Base-by-base conservation (phyloP, 2,329 filamentous ascomycete genomes). In the Aureobasidium sp. region DNA sequence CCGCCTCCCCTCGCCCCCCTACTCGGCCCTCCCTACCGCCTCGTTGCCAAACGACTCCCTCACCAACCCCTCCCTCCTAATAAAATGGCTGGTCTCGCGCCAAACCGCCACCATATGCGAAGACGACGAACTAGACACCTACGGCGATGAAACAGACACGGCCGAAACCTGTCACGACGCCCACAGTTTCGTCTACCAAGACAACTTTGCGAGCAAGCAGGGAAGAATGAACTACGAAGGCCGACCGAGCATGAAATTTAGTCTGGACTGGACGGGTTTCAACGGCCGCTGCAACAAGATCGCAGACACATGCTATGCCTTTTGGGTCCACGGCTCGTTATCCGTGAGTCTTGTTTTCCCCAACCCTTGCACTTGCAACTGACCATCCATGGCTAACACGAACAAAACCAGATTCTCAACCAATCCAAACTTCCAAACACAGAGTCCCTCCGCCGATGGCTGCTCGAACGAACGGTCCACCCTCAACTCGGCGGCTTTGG, bases 291-390 rank as follows among this genome's bases (percentile, higher is more conserved):
- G 84, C 70, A 96, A 96, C 76, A 99, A 99, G 73, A 81, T 86
- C 50, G 88, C 89, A 10, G 94, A 99, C 74, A 97, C 94, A 0
- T 99, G 94, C 75, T 99, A 99, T 73, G 87, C 85, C 23, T 99
- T 93, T 79, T 99, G 94, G 94, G 90, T 89, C 0, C 81, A 81
- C 4, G 90, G 84, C 1, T 84, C 90, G 54, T 71, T 82, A 54
- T 70, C 73, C 61, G 78, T 80, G 73, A 67, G 71, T 45, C 23
- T 35, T 27, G 3, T 7, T 4, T 37, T 4, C 11, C 49, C 8
- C n/a, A n/a, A n/a, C n/a, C n/a, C n/a, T n/a, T 23, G 10, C 17
- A 61, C 21, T 55, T 21, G 53, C 17, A 43, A 33, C n/a, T 6
- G 4, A 33, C 19, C 9, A 19, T 19, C 10, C 8, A 38, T 17